Base-by-base conservation (phyloP, 2,329 filamentous ascomycete species). In the Acrodontium crateriforme region DNA sequence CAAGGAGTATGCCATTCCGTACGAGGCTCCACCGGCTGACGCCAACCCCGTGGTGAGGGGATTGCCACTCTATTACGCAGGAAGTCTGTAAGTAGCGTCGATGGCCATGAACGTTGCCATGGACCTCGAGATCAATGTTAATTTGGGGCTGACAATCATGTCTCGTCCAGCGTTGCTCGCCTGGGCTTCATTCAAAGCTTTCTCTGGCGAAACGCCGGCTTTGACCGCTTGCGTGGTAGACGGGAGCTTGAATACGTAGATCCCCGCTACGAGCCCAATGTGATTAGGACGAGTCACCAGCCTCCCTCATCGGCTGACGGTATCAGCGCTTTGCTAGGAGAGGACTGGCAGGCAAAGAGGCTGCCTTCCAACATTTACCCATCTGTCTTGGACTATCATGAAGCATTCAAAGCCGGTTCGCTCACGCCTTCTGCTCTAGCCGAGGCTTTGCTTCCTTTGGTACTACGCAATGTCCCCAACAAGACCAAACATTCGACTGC, bases 381-480 rank as follows among this genome's bases (percentile, higher is more conserved):
- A 41, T 78, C 78, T 3, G 69, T 74, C 14, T 65, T 69, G 9
- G 82, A 93, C 55, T 93, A 84, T 49, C 75, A 83, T 49, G 66
- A 69, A 28, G 67, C 79, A 21, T 92, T 85, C 58, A 66, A 65
- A 36, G 70, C 70, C 4, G 78, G 80, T 27, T 59, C 66, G 34
- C 48, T 77, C 32, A 89, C 81, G 0, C 84, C 84, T 0, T 62
- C 71, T 0, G 69, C 75, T 36, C 78, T 93, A 2, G 68, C 66
- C 9, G 70, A 84, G 50, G 66, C 69, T 1, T 60, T 93, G 10
- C 61, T 92, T 2, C 73, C 76, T 1, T 56, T 87, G 21, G 76
- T 85, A 38, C 67, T 69, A 15, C 66, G 72, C 35, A 71, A 74
- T 40, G 50, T 58, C 9, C 50, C 53, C 8, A 60, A 66, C 0